Conservation (phyloP, 225 moss, liverwort and hornwort genomes). For the Bryum argenteum region DNA sequence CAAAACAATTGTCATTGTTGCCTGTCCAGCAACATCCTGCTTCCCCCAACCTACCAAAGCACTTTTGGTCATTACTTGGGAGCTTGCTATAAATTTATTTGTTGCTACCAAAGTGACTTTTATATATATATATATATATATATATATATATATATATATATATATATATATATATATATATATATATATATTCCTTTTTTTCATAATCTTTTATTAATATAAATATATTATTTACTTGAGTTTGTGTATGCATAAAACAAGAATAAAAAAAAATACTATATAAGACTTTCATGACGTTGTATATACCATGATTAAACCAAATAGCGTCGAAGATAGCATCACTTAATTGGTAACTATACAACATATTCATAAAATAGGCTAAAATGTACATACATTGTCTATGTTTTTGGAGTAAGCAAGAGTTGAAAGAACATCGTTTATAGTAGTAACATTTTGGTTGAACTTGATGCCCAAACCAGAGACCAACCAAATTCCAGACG, state of each 20-base stretch:
- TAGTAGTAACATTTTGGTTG: conserved; percentile 35
- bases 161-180: no score
- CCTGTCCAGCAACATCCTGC: conserved; percentile 52
- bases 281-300: no score
- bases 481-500: conserved; percentile 14
- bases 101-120: not conserved
- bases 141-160: no score
- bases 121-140: no score
- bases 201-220: no score
- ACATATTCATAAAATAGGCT: not conserved
- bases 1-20: conserved; percentile 42
- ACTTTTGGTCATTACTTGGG: conserved; percentile 34
- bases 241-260: no score
- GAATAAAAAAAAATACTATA: no score
- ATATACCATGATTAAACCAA: no score
- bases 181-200: no score
- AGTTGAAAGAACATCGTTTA: conserved; percentile 43
- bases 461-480: conserved; percentile 45
- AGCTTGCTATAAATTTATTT: not conserved
- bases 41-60: conserved; percentile 41
- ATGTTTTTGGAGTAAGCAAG: conserved; percentile 36
- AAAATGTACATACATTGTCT: conserved; percentile 41
- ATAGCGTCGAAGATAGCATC: no score
- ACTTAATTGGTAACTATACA: no score
- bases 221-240: no score